Evolutionary conservation across 306 rosid species (phyloP).

Genomic region (Lathyrus aphaca): DNA sequence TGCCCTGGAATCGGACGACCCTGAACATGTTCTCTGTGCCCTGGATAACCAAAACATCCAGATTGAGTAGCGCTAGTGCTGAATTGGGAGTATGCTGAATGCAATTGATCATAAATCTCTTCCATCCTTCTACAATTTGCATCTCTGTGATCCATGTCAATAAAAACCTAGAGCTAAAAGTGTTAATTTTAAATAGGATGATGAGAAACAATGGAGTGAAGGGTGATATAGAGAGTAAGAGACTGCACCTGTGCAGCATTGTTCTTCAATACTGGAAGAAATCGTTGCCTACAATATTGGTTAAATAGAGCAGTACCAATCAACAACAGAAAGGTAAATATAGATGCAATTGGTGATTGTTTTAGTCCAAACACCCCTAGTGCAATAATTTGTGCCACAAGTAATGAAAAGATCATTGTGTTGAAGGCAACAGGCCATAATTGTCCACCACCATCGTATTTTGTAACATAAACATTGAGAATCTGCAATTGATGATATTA

Average conservation of each 20-base stretch:
- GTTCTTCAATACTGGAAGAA: constrained; percentile 65
- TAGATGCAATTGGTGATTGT: constrained; percentile 68
- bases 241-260: constrained; percentile 71
- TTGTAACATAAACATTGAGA: constrained; percentile 72
- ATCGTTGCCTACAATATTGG: constrained; percentile 81
- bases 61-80: constrained; percentile 29
- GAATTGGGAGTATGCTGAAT: constrained; percentile 65
- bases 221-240: constrained; percentile 11
- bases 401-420: constrained; percentile 68
- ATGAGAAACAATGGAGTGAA: constrained; percentile 4
- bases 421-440: constrained; percentile 83
- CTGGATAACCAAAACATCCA: constrained; percentile 41
- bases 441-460: constrained; percentile 77
- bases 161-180: constrained; percentile 55
- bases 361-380: constrained; percentile 85
- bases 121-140: constrained; percentile 60
- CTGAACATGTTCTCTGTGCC: constrained; percentile 25
- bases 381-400: constrained; percentile 75
- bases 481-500: constrained; percentile 52
- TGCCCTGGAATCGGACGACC: constrained; percentile 11
- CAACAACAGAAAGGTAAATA: constrained; percentile 79
- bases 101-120: constrained; percentile 59
- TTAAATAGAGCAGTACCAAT: constrained; percentile 73
- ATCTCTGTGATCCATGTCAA: constrained; percentile 84
- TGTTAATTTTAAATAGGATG: constrained; percentile 23